Evolutionary conservation across 176 grass and related monocot species (phyloP), one percentile per base, ranked within the genome.

Genomic region (Triticum monococcum): DNA sequence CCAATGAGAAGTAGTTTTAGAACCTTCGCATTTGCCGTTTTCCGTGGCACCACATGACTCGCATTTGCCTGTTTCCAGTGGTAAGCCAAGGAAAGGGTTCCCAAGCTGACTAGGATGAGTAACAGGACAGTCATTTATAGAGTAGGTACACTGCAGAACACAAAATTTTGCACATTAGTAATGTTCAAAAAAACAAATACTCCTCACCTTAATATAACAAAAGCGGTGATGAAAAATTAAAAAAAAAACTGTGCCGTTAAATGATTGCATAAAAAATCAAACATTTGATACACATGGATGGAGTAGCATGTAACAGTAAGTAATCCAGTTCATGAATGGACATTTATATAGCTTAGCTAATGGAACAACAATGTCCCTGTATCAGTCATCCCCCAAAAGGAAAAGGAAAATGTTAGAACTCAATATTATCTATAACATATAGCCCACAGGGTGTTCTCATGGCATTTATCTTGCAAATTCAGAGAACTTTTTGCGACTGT

Each of bases 71-170:
- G 79, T 83, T 83, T 96, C 94, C 13, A 98, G 81, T 14, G 97
- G 97, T 70, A 98, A 86, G 68, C 97, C 97, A 64, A 98, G 90
- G 77, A 94, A 98, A 63, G 97, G 94, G 63, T 98, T 98, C 60
- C 57, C 59, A 60, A 98, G 88, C 83, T 98, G 97, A 75, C 93
- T 94, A 25, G 93, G 94, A 81, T 98, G 94, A 45, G 92, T 92
- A 16, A 98, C 87, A 5, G 97, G 79, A 4, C 92, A 96, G 2
- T 94, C 94, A 24, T 87, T 98, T n/a, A 92, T 60, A 0, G 94
- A 91, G 41, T 92, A 98, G 0, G 81, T 94, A 52, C 75, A 79
- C 97, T 98, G 89, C 64, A 86, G 85, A 68, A 71, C 56, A 77
- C 69, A 79, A 23, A 68, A 79, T 68, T 3, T 26, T 25, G 64